Base-by-base conservation (phyloP, 345 rosid species). In the Gynandropsis gynandra region DNA sequence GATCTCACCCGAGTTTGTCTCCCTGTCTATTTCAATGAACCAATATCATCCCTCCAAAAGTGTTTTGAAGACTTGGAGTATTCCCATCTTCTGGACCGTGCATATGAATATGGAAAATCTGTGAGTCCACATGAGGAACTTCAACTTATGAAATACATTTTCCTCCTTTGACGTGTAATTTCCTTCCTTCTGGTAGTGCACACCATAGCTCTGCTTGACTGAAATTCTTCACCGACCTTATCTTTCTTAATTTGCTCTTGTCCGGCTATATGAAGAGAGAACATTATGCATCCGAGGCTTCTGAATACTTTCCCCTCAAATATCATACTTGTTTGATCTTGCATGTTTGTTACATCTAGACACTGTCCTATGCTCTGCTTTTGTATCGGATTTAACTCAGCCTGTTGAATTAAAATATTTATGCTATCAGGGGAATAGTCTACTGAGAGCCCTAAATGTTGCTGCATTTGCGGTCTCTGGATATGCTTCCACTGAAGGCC, bases 391-490 rank as follows among this genome's bases (percentile, higher is more conserved):
- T 35, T 57, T 27, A 57, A 35, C 16, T 52, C 43, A 57, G 64
- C 37, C 32, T 58, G 54, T 44, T 51, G 43, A 8, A 58, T 51
- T 58, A 65, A 65, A 54, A 44, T 49, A 46, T 58, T 59, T 54
- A 42, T 58, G 54, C 54, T 63, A 24, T 51, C 74, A 92, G 98
- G 98, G 95, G 20, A 78, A 87, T 69, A 74, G 76, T 64, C 73
- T 85, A 51, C 64, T 75, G 19, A 77, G 97, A 71, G 77, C 75
- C 64, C 62, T 92, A 52, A 61, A 81, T 68, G 94, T 92, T 75
- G 93, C 95, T 56, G 93, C 98, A 21, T 92, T 92, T 81, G 97
- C 98, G 4, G 83, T 87, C 55, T 92, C 98, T 61, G 96, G 95
- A 52, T 92, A 87, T 69, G 93, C 96, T 63, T 87, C 96, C 42